Evolutionary conservation across 1,284 basidiomycete species (phyloP).

Genomic region (Ganoderma resinaceum): DNA sequence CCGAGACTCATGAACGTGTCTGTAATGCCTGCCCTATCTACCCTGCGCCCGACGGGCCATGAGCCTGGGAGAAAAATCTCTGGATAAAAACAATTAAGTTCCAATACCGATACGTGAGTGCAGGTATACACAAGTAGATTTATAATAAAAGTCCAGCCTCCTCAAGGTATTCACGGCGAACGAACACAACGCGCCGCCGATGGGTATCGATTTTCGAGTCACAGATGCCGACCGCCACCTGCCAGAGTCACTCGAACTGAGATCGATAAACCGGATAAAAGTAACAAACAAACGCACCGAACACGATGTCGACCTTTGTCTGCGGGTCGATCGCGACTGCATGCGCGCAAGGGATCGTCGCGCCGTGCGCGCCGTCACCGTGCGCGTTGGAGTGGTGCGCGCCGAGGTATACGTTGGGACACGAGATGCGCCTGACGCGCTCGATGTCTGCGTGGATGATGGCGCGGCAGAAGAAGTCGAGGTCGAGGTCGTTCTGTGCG

Average conservation of each 20-base stretch:
- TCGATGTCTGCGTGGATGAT: conserved; percentile 60
- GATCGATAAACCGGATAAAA: neutral
- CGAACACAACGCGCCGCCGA: neutral
- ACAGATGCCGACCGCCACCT: neutral
- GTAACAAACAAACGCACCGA: conserved; percentile 24
- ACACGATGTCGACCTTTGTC: conserved; percentile 28
- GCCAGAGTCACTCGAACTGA: neutral
- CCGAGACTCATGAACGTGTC: no score
- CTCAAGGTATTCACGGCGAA: neutral
- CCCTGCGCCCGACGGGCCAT: no score
- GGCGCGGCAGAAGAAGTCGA: conserved; percentile 64
- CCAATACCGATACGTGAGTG: neutral
- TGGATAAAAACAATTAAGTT: neutral
- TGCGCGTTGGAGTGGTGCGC: conserved; percentile 26
- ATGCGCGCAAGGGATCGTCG: conserved; percentile 5
- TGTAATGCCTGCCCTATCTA: no score
- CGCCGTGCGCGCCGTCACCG: conserved; percentile 5
- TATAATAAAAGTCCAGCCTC: neutral
- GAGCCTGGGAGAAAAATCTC: neutral
- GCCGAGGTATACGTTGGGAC: conserved; percentile 53
- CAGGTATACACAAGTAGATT: neutral
- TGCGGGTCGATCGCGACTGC: conserved; percentile 14
- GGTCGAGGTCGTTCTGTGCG: conserved; percentile 65
- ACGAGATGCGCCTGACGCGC: conserved; percentile 53
- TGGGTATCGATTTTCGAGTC: neutral